Evolutionary conservation across 2,329 filamentous ascomycete species (phyloP).

Genomic region (Coniochaeta ligniaria): DNA sequence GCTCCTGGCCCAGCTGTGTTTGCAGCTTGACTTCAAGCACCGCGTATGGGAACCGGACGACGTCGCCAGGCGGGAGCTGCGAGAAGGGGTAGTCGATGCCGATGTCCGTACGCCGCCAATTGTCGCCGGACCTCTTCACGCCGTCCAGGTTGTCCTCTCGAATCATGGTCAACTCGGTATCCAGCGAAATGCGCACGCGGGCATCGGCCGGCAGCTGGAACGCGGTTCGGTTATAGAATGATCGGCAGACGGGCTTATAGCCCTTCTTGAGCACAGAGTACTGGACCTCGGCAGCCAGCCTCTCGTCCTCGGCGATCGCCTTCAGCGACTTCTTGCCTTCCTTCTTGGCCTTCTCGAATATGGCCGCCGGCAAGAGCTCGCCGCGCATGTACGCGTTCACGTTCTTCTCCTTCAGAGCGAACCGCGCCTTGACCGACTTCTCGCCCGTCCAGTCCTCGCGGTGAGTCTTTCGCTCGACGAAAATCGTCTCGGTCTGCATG

Average conservation of each 20-base stretch:
- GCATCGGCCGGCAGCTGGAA: conserved; percentile 97
- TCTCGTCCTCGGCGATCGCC: conserved; percentile 85
- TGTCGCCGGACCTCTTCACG: conserved; percentile 65
- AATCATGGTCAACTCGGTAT: conserved; percentile 91
- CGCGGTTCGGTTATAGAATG: conserved; percentile 96
- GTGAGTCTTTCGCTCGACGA: conserved; percentile 96
- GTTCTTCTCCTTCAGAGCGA: conserved; percentile 93
- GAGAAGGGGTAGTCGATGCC: conserved; percentile 93
- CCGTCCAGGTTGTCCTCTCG: conserved; percentile 94
- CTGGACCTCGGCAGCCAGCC: conserved; percentile 84
- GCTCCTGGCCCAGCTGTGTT: conserved; percentile 89
- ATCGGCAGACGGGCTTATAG: conserved; percentile 82
- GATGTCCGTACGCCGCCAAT: conserved; percentile 97
- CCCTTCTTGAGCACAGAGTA: conserved; percentile 85
- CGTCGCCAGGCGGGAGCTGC: conserved; percentile 76
- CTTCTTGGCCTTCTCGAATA: conserved; percentile 95
- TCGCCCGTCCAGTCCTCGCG: conserved; percentile 98
- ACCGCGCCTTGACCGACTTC: conserved; percentile 96
- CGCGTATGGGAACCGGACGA: conserved; percentile 91
- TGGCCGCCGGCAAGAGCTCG: conserved; percentile 72
- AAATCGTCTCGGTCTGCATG: conserved; percentile 92
- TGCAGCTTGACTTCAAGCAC: conserved; percentile 96
- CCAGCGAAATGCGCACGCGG: conserved; percentile 89
- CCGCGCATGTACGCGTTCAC: conserved; percentile 86
- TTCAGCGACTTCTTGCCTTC: conserved; percentile 91